These are phyloP conservation scores for Aquilaria yunnanensis DNA, from an alignment of 345 rosid genomes.

Conservation along the genomic window DNA sequence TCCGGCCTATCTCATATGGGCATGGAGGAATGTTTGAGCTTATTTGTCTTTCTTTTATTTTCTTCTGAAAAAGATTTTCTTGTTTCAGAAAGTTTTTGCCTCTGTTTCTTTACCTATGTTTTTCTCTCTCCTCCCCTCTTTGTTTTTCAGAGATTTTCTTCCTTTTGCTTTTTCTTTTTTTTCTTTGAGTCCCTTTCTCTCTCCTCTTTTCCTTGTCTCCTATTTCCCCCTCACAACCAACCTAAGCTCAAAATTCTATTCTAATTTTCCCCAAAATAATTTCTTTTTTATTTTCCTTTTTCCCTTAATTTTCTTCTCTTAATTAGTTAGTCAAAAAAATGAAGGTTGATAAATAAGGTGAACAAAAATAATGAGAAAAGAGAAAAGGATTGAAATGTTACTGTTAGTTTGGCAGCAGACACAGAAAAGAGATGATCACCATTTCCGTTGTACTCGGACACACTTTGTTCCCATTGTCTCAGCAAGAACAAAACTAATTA, in stretches of 20 bases:
- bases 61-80: background rate
- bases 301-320: background rate
- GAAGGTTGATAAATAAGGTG: constrained; percentile 2
- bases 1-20: constrained; percentile 26
- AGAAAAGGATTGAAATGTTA: constrained; percentile 4
- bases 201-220: constrained; percentile 11
- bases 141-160: background rate
- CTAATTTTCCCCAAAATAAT: background rate
- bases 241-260: background rate
- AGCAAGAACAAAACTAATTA: too few species aligned
- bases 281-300: background rate
- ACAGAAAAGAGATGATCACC: constrained; percentile 19
- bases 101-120: background rate
- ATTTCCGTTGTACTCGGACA: constrained; percentile 33
- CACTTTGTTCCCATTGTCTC: constrained; percentile 13
- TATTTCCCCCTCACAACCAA: constrained; percentile 17
- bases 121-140: constrained; percentile 14
- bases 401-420: background rate
- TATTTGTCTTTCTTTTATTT: background rate
- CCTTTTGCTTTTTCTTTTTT: constrained; percentile 7
- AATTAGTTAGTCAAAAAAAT: background rate
- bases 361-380: constrained; percentile 13
- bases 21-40: constrained; percentile 2
- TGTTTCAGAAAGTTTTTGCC: too few species aligned
- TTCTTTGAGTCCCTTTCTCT: background rate